Base-by-base conservation (phyloP, 441 rosid species). In the Lepidium campestre region DNA sequence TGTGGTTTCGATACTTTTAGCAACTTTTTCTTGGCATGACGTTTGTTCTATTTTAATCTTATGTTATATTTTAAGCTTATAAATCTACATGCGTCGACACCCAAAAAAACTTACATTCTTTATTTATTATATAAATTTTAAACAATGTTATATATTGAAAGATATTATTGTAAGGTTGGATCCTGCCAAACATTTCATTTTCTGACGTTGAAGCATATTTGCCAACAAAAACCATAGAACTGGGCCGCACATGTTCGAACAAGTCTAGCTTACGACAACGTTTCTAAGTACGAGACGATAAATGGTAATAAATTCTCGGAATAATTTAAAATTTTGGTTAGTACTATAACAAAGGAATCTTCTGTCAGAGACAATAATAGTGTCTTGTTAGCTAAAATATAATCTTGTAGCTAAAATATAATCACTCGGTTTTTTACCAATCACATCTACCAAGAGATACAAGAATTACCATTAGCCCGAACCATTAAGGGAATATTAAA, bases 1-100 rank as follows among this genome's bases (percentile, higher is more conserved):
- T 52, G 25, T 34, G 54, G 67, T 50, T 52, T 41, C 44, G 54
- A 15, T 55, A 52, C 15, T 61, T 70, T 25, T 34, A 42, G 55
- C 27, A 27, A 59, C 15, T 47, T 14, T 56, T 10, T 27, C 13
- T 36, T 14, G 52, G 41, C 40, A 23, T 67, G 57, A 67, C 64
- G 64, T 57, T 52, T 39, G 3, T 15, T 32, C 55, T 60, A 31
- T 31, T 49, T 58, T 25, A 25, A 35, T 13, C 5, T 31, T 2
- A 4, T 0, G 18, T 50, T 10, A 5, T 14, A 31, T 45, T 32
- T 29, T 14, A 41, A 41, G 46, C 20, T 14, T 41, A 41, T 41
- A 6, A 41, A 14, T 41, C 19, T 41, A 7, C 23, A 17, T 44
- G 10, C 17, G 44, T 41, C 19, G 18, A 40, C 45, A 9, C 8